Percentiles rank a stretch among this genome's conserved stretches.
phyloP scores from a whole-genome alignment of 192 early-diverging fungal genomes.

The Entomortierella beljakovae region DNA sequence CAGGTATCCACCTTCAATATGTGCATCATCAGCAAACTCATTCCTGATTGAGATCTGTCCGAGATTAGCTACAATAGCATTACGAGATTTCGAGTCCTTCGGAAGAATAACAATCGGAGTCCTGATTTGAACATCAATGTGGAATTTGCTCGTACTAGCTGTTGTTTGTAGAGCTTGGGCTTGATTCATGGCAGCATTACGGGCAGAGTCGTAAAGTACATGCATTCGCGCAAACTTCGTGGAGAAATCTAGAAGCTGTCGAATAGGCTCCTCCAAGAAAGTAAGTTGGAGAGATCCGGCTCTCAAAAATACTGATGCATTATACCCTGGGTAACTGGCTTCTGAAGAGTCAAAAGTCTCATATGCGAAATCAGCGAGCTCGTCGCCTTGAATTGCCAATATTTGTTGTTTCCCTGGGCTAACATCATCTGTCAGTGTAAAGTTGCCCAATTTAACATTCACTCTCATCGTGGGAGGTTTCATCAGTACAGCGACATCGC shows the following conservation, averaged over 20 bases:
- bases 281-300: conserved; percentile 86
- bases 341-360: conserved; percentile 78
- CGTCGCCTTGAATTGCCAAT: conserved; percentile 87
- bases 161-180: conserved; percentile 83
- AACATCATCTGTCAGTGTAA: conserved; percentile 74
- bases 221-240: conserved; percentile 92
- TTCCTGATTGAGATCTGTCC: conserved; percentile 91
- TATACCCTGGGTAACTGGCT: conserved; percentile 84
- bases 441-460: conserved; percentile 77
- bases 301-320: conserved; percentile 78
- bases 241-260: conserved; percentile 79
- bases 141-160: conserved; percentile 79
- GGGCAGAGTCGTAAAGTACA: conserved; percentile 86
- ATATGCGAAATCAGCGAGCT: conserved; percentile 89
- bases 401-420: conserved; percentile 64
- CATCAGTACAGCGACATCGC: conserved; percentile 75
- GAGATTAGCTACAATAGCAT: conserved; percentile 81
- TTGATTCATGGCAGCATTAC: conserved; percentile 83
- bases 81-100: conserved; percentile 62
- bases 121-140: conserved; percentile 87
- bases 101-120: conserved; percentile 92
- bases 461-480: conserved; percentile 69
- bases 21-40: conserved; percentile 68
- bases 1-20: conserved; percentile 61
- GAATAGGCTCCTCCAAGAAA: conserved; percentile 82